A percentile compares a stretch with the other conserved stretches of the same genome.
These are phyloP conservation scores for Alternaria sp. DNA, from an alignment of 2,329 filamentous ascomycete genomes.

Conservation along the genomic window DNA sequence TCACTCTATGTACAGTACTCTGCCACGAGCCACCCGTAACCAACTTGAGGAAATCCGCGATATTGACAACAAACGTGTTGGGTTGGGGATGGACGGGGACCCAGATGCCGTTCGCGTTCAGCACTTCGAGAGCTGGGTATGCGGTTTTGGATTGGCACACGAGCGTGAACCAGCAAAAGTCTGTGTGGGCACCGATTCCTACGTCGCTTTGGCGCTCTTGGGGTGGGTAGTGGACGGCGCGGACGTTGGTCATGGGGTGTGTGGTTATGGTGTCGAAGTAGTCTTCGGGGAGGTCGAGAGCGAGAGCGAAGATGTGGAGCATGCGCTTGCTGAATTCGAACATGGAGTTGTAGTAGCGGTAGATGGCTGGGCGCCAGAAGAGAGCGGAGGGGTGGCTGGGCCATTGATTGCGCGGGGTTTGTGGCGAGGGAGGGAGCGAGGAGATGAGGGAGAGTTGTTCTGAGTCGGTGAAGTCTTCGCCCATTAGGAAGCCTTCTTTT, in stretches of 20 bases:
- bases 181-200: conserved; percentile 52
- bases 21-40: conserved; percentile 51
- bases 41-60: conserved; percentile 51
- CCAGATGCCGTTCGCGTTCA: conserved; percentile 53
- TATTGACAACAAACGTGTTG: conserved; percentile 51
- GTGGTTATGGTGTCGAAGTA: conserved; percentile 49
- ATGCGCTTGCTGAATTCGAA: conserved; percentile 41
- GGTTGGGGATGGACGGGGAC: conserved; percentile 47
- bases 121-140: conserved; percentile 47
- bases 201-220: conserved; percentile 40
- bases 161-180: conserved; percentile 54
- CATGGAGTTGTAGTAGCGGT: conserved; percentile 42
- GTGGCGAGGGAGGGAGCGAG: conserved; percentile 18
- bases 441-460: conserved; percentile 36
- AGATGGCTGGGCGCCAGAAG: conserved; percentile 41
- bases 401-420: conserved; percentile 40
- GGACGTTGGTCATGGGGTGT: conserved; percentile 53
- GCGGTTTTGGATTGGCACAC: conserved; percentile 41
- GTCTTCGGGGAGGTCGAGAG: conserved; percentile 49
- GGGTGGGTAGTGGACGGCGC: conserved; percentile 52
- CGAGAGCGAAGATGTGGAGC: conserved; percentile 47
- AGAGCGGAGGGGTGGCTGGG: conserved; percentile 32
- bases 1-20: conserved; percentile 51
- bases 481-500: conserved; percentile 47
- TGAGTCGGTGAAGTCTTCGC: conserved; percentile 43